Conservation (phyloP, 176 grass and related monocot species). For the Otatea glauca region DNA sequence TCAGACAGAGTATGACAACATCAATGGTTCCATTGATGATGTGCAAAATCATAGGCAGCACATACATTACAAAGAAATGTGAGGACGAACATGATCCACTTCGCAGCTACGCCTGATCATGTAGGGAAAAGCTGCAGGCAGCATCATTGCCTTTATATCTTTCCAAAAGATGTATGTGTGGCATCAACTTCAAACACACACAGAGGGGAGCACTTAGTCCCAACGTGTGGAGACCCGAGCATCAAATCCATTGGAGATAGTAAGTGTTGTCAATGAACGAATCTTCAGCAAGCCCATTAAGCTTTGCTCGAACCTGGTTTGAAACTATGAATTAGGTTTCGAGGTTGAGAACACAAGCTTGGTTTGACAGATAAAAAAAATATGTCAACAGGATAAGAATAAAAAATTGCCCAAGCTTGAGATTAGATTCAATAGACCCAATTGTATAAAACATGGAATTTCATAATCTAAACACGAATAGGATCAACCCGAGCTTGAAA, state of each 20-base stretch:
- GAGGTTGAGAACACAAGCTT: not conserved
- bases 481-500: not conserved
- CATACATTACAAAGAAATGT: not conserved
- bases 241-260: no score
- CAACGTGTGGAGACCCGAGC: no score
- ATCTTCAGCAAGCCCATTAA: not conserved
- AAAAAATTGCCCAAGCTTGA: not conserved
- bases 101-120: not conserved
- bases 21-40: not conserved
- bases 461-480: no score
- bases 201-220: no score
- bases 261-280: not conserved
- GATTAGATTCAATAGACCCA: not conserved
- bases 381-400: not conserved
- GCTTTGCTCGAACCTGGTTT: not conserved
- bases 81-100: not conserved
- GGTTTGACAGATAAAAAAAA: not conserved
- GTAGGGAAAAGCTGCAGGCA: not conserved
- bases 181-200: no score
- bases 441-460: no score
- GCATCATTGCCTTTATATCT: not conserved
- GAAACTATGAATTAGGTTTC: not conserved
- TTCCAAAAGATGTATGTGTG: not conserved
- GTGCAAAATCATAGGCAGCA: not conserved
- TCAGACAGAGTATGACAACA: not conserved